A percentile compares a stretch with the other conserved stretches of the same genome.
phyloP scores from a whole-genome alignment of 2,329 filamentous ascomycete species.

The Fusarium napiforme region DNA sequence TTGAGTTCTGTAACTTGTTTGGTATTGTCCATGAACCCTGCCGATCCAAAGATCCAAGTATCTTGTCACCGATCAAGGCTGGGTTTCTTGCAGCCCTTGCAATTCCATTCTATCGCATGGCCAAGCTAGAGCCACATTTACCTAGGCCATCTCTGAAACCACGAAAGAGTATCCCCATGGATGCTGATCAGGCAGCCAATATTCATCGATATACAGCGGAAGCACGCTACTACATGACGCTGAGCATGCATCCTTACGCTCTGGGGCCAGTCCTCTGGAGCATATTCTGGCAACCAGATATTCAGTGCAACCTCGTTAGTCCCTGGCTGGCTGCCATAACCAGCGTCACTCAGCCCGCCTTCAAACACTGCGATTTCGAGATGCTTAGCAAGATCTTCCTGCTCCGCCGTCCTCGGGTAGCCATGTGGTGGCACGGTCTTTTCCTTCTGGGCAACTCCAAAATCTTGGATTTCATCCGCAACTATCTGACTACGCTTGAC shows the following conservation, averaged over 20 bases:
- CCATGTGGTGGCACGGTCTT: constrained; percentile 46
- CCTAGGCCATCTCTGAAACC: constrained; percentile 30
- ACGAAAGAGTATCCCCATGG: constrained; percentile 4
- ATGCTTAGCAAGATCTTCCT: constrained; percentile 41
- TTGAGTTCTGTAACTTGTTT: constrained; percentile 43
- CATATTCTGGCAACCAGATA: constrained; percentile 47
- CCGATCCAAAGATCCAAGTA: constrained; percentile 7
- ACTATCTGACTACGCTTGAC: constrained; percentile 42
- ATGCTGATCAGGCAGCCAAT: constrained; percentile 18
- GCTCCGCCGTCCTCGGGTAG: constrained; percentile 43
- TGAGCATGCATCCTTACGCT: constrained; percentile 44
- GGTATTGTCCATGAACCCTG: constrained; percentile 37
- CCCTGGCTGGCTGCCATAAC: constrained; percentile 44
- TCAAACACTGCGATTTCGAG: constrained; percentile 38
- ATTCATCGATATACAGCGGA: constrained; percentile 36
- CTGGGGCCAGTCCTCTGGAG: constrained; percentile 47
- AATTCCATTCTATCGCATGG: constrained; percentile 44
- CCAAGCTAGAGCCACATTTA: constrained; percentile 40
- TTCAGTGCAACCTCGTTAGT: constrained; percentile 47
- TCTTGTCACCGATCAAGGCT: constrained; percentile 41
- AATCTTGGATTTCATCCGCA: constrained; percentile 37
- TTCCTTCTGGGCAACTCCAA: constrained; percentile 40
- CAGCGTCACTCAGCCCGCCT: constrained; percentile 36
- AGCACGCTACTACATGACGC: constrained; percentile 47
- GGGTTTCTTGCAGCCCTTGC: constrained; percentile 42